Base-by-base conservation (phyloP, 106 monocot genomes). In the Phalaenopsis aphrodite region DNA sequence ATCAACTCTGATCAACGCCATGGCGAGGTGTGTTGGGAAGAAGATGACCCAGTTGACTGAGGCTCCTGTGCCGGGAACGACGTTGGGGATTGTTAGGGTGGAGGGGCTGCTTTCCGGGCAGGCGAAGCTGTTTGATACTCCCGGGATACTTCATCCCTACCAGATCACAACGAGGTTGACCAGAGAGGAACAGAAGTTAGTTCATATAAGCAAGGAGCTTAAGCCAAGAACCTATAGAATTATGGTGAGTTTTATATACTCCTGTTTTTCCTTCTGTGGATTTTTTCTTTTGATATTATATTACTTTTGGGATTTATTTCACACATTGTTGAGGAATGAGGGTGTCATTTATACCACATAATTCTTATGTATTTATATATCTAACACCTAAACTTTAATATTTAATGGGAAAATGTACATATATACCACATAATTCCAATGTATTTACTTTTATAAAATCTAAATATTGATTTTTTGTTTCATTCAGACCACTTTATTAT, bases 1-100 rank as follows among this genome's bases (percentile, higher is more conserved):
- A 73, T 99, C 98, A n/a, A 95, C 99, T 2, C 76, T 99, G 85
- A 91, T 99, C 52, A 99, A 99, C 85, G 90, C 99, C 10, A 93
- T 99, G 93, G 95, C 85, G 46, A 84, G 83, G 82, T 89, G 89
- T 42, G 77, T 78, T 30, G 86, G 74, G 9, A 85, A 84, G 19
- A 85, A 85, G 74, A 58, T 68, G 76, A 81, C 79, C 48, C 81
- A 88, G 72, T 77, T 99, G 86, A 99, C 99, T 10, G 99, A 91
- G 82, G 94, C 99, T 8, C 89, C 95, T 4, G 99, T 99, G 75
- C 99, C 99, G 0, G 99, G 99, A 15, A 99, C 99, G 0, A 99
- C 99, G 1, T 45, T 95, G 65, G 99, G 95, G 76, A 86, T 95
- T 72, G 82, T 99, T 9, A 93, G 84, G 82, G 91, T 99, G 76